These are phyloP conservation scores for Lasiodiplodia hormozganensis DNA, from an alignment of 2,329 filamentous ascomycete genomes.

Conservation along the genomic window DNA sequence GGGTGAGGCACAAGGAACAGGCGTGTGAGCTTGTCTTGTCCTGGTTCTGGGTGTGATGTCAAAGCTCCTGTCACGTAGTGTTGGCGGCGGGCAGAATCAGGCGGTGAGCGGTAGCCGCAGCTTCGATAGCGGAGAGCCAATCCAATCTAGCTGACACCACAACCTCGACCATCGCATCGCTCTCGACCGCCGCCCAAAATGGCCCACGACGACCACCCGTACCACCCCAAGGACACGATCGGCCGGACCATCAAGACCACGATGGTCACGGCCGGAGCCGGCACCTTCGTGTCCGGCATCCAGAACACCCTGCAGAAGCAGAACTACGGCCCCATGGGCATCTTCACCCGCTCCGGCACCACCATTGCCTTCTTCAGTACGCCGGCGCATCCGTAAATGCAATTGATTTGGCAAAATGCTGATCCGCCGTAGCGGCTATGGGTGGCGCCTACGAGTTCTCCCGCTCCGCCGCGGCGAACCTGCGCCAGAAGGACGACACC, in stretches of 20 bases:
- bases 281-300: constrained; percentile 76
- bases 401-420: constrained; percentile 37
- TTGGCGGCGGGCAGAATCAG: constrained; percentile 11
- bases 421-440: constrained; percentile 64
- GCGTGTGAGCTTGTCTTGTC: background rate
- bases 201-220: constrained; percentile 51
- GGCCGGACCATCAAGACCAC: constrained; percentile 69
- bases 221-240: constrained; percentile 78
- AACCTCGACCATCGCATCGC: constrained; percentile 23
- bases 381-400: constrained; percentile 33
- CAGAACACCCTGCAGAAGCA: constrained; percentile 85
- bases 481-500: constrained; percentile 82
- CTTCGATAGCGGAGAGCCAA: constrained; percentile 16
- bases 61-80: constrained; percentile 23
- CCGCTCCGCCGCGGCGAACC: constrained; percentile 77
- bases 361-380: constrained; percentile 73
- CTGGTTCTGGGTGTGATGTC: background rate
- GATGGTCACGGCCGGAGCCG: constrained; percentile 69
- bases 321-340: constrained; percentile 80
- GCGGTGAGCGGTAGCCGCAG: constrained; percentile 2
- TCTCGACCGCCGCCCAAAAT: constrained; percentile 39
- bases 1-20: background rate
- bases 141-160: constrained; percentile 18
- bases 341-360: constrained; percentile 80
- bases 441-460: constrained; percentile 81